These are phyloP conservation scores for Scutellaria galericulata DNA, from an alignment of 257 asterid species.

Conservation along the genomic window DNA sequence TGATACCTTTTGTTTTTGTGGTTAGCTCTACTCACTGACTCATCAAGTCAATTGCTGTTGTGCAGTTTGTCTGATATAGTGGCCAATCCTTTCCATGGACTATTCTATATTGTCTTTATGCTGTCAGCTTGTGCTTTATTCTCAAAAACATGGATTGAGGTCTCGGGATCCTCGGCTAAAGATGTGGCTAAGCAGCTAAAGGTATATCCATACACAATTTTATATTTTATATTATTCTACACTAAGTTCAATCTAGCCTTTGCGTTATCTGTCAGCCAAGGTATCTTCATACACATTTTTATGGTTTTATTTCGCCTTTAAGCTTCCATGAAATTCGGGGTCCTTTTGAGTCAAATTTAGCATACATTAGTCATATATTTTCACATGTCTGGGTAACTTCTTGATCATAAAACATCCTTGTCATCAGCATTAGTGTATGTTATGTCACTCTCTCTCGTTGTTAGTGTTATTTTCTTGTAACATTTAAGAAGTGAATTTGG, in stretches of 20 bases:
- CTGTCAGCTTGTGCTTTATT: slow-evolving; percentile 50
- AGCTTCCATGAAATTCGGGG: not conserved
- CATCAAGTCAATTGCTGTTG: not conserved
- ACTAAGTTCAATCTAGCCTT: too few relatives aligned
- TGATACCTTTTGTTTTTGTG: not conserved
- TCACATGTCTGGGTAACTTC: not conserved
- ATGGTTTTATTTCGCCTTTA: too few relatives aligned
- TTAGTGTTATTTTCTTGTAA: not conserved
- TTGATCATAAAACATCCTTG: not conserved
- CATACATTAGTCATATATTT: not conserved
- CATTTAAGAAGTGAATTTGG: too few relatives aligned
- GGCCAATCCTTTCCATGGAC: slow-evolving; percentile 49
- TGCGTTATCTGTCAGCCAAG: too few relatives aligned
- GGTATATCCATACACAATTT: slow-evolving; percentile 45
- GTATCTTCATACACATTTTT: too few relatives aligned
- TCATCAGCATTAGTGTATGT: not conserved
- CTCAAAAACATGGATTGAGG: slow-evolving; percentile 51
- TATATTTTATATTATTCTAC: too few relatives aligned
- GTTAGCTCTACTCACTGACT: not conserved
- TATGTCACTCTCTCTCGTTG: not conserved
- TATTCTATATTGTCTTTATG: slow-evolving; percentile 45
- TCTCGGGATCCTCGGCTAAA: slow-evolving; percentile 49
- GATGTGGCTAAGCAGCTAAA: slow-evolving; percentile 60
- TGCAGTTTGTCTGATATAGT: slow-evolving; percentile 47
- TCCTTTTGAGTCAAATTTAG: not conserved